Conservation (phyloP, 306 rosid species). For the Lagenaria siceraria region DNA sequence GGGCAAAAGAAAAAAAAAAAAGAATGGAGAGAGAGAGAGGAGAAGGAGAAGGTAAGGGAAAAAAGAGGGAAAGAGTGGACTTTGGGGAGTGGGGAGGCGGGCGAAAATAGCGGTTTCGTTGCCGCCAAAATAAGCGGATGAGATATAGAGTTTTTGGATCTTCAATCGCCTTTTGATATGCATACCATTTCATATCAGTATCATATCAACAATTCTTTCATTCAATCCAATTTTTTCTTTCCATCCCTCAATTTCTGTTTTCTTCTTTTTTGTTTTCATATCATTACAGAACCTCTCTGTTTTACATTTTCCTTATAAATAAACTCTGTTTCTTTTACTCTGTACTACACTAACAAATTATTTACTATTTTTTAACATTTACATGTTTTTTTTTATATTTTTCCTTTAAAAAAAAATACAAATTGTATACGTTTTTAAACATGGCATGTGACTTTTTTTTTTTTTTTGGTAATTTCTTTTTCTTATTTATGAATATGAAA, state of each 20-base stretch:
- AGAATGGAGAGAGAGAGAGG: slow-evolving; percentile 12
- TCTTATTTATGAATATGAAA: neutral
- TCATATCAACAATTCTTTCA: neutral
- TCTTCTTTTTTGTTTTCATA: neutral
- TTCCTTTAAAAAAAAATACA: neutral
- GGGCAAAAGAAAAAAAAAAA: neutral
- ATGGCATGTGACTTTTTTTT: neutral
- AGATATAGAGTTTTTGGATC: slow-evolving; percentile 14
- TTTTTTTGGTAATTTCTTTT: neutral
- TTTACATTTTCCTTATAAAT: neutral
- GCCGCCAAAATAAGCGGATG: slow-evolving; percentile 81
- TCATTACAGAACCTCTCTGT: neutral
- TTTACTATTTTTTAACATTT: neutral
- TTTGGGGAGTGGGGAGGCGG: slow-evolving; percentile 16
- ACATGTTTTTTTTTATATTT: neutral
- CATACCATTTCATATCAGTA: neutral
- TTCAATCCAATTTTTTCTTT: too few species aligned
- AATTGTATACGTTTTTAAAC: neutral
- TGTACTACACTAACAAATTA: neutral
- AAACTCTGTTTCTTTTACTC: neutral
- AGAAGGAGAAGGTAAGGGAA: neutral
- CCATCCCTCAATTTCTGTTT: neutral
- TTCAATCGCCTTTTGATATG: neutral
- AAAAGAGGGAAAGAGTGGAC: slow-evolving; percentile 14
- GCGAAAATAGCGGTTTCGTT: slow-evolving; percentile 46